Conservation (phyloP, 352 stramenopile species). For the Hyaloperonospora brassicae region DNA sequence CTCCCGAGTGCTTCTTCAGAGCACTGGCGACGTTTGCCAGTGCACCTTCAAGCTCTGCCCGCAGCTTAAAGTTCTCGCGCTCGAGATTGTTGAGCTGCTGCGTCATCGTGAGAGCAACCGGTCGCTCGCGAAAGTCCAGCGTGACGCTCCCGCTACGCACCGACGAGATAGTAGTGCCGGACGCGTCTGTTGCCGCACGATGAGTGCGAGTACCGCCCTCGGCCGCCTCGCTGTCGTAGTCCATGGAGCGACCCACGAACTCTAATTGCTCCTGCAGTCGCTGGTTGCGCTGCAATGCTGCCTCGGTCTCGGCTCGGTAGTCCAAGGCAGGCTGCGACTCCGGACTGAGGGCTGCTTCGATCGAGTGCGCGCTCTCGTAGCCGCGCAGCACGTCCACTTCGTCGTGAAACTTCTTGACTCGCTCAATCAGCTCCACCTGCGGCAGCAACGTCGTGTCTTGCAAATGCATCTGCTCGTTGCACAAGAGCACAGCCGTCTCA, state of each 20-base stretch:
- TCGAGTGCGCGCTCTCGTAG: slow-evolving; percentile 15
- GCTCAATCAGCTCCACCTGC: slow-evolving; percentile 66
- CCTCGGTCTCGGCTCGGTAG: slow-evolving; percentile 43
- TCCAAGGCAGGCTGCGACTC: slow-evolving; percentile 30
- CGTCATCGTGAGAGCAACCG: slow-evolving; percentile 50
- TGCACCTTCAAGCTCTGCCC: slow-evolving; percentile 40
- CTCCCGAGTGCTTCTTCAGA: slow-evolving; percentile 32
- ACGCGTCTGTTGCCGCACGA: slow-evolving; percentile 41
- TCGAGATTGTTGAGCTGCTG: slow-evolving; percentile 69
- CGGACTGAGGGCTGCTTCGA: neutral
- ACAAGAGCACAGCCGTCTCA: slow-evolving; percentile 65
- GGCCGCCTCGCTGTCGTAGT: slow-evolving; percentile 29
- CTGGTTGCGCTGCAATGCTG: slow-evolving; percentile 55
- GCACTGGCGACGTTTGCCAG: slow-evolving; percentile 25
- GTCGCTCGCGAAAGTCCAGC: slow-evolving; percentile 23
- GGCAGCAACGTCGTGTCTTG: slow-evolving; percentile 49
- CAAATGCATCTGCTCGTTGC: slow-evolving; percentile 42
- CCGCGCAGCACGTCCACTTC: slow-evolving; percentile 34
- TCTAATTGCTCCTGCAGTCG: slow-evolving; percentile 54
- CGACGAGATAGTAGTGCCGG: slow-evolving; percentile 31
- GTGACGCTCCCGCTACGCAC: slow-evolving; percentile 20
- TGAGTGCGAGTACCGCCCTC: slow-evolving; percentile 12
- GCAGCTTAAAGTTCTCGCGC: slow-evolving; percentile 63
- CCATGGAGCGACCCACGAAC: slow-evolving; percentile 47
- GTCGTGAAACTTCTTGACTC: slow-evolving; percentile 56